Evolutionary conservation across 148 eudicot species (phyloP), one percentile per base, ranked within the genome.

Genomic region (Persicaria tinctoria): DNA sequence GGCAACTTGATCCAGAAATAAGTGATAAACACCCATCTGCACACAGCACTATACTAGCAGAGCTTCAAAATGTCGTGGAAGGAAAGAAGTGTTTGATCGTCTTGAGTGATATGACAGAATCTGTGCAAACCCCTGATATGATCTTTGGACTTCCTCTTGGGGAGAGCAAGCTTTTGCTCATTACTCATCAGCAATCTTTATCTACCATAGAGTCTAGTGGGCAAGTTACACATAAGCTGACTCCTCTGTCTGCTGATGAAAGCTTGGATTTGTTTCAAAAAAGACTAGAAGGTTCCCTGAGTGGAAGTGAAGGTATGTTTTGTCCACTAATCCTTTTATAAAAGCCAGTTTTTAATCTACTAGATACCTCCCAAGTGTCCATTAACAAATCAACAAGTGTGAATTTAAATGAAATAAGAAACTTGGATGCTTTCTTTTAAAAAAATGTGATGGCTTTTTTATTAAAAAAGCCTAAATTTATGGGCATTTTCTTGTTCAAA

Each of bases 11-110:
- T 20, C 68, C 68, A 9, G 68, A 1, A 62, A 9, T 2, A 9
- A 32, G 45, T 45, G 11, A n/a, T 20, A 0, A 20, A 20, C 0
- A 20, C 23, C 0, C 23, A 20, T 20, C 23, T 20, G 0, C 0
- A 20, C 23, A 20, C 23, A 20, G 23, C 23, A 20, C 23, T 20
- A 32, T 20, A 2, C 9, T 9, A 20, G 18, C n/a, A 57, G 32
- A 49, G 17, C 45, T 62, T 62, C 0, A 4, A 62, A 5, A 23
- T 1, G 45, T 62, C 0, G 8, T 62, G 44, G 7, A 49, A 5
- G 78, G 62, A 46, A 84, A 80, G 75, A 87, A 81, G 68, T 87
- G 89, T 72, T 77, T 84, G 81, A 73, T 86, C 13, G 23, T 84
- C 41, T 72, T 86, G 23, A 85, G 78, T 68, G 84, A 83, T 74